Base-by-base conservation (phyloP, 2,329 filamentous ascomycete genomes). In the Dendryphion nanum region DNA sequence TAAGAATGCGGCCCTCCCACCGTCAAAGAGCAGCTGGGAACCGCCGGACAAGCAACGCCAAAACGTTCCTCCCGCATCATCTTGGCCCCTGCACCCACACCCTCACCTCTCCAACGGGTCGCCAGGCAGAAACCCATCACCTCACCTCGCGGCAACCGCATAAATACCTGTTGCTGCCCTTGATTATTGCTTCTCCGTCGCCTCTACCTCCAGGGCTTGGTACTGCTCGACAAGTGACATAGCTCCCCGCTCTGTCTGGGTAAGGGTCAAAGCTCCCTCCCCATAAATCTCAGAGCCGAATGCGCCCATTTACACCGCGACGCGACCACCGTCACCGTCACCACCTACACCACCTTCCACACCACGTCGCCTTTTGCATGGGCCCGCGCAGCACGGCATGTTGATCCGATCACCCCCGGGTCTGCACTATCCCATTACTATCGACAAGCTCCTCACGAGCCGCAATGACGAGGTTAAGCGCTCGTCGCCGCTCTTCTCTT, bases 381-480 rank as follows among this genome's bases (percentile, higher is more conserved):
- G 52, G 55, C 53, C 47, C 49, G 48, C 51, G 37, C 47, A 42
- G 37, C 42, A 41, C 55, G 61, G 55, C 58, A 75, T 76, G 73
- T 71, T 70, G 64, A 64, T 76, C 52, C 55, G 57, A 59, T 74
- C 73, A 33, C 69, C 71, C 44, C 58, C 63, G 44, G 63, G 62
- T 68, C 80, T 96, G 53, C 86, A 85, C 68, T 98, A 97, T 69
- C 93, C 93, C 56, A 90, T 97, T 68, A 95, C 85, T 53, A 84
- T 98, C 68, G 89, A 83, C 55, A 85, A 88, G 66, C 77, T 97
- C 44, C 78, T 91, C 51, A 89, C 89, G 67, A 72, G 76, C 50
- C 78, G 80, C 15, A 85, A 86, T 66, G 88, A 95, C 55, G 62
- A 77, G 45, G 79, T 98, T 58, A 77, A 81, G 57, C 85, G 85